Evolutionary conservation across 2,329 filamentous ascomycete genomes (phyloP), one percentile per base, ranked within the genome.

Genomic region (Penicillium psychrosexuale): DNA sequence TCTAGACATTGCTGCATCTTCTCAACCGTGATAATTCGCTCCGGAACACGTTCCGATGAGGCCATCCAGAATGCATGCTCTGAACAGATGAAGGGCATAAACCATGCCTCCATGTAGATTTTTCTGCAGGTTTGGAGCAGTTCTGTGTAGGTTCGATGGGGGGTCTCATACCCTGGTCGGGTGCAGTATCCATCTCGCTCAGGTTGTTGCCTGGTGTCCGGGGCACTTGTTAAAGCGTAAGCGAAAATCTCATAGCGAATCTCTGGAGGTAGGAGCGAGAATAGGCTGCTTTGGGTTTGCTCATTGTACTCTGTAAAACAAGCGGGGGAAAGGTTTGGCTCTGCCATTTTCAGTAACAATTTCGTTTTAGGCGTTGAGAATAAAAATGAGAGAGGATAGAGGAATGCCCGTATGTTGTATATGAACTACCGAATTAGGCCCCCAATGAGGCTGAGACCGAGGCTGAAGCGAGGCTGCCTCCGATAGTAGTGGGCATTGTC

Each of bases 81-180:
- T 0, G 68, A 68, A 15, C 71, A 62, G 1, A 71, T 54, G 52
- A 77, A 75, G 0, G 77, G 78, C 47, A 78, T 63, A 54, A 72
- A 74, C 75, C 77, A 79, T 19, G 68, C 65, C 56, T 80, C 77
- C 6, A 53, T 48, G 53, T 79, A 80, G 28, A 76, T 56, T 8
- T 66, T 68, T 28, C 75, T 74, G 54, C 78, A 81, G 0, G 77
- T 76, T 3, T 64, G 69, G 0, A 81, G 68, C 9, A 81, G 65
- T 2, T 70, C 60, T 0, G 67, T 73, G 48, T 74, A 71, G 15
- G 67, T 74, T 12, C 57, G 69, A 15, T 66, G 71, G 0, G 69
- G 13, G 13, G 13, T 47, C 9, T 47, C 15, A 36, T 47, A 24
- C 1, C 31, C 30, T 47, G 19, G 19, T 22, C 30, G 9, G 1